Evolutionary conservation across 371 early-diverging fungal genomes (phyloP).

Genomic region (Mucor saturninus): DNA sequence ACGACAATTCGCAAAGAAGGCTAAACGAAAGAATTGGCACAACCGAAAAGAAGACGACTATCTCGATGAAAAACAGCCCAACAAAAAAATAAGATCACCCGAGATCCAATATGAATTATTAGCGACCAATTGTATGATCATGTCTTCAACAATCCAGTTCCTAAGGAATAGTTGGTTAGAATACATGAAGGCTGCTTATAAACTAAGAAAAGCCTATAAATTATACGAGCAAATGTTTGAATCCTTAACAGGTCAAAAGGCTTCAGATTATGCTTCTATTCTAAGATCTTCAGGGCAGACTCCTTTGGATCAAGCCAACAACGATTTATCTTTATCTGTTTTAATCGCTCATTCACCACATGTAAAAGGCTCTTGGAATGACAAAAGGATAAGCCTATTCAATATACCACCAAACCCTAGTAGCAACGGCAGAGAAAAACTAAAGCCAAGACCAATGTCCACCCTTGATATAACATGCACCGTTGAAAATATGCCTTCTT

Average conservation of each 20-base stretch:
- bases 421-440: neutral
- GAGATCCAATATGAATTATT: conserved; percentile 47
- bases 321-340: conserved; percentile 4
- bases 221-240: conserved; percentile 56
- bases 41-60: neutral
- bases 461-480: conserved; percentile 1
- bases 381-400: conserved; percentile 39
- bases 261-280: conserved; percentile 41
- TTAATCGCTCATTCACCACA: conserved; percentile 11
- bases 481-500: neutral
- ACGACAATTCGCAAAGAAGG: conserved; percentile 40
- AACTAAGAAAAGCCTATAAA: conserved; percentile 52
- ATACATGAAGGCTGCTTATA: conserved; percentile 55
- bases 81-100: neutral
- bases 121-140: conserved; percentile 50
- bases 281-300: conserved; percentile 9
- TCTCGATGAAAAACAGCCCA: neutral
- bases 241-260: conserved; percentile 42
- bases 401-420: conserved; percentile 1
- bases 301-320: conserved; percentile 3
- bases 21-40: conserved; percentile 31
- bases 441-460: conserved; percentile 12
- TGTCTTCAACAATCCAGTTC: conserved; percentile 55
- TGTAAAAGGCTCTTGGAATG: conserved; percentile 24
- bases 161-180: conserved; percentile 53